Conservation (phyloP, 129 eudicot genomes). For the Flaveria robusta region DNA sequence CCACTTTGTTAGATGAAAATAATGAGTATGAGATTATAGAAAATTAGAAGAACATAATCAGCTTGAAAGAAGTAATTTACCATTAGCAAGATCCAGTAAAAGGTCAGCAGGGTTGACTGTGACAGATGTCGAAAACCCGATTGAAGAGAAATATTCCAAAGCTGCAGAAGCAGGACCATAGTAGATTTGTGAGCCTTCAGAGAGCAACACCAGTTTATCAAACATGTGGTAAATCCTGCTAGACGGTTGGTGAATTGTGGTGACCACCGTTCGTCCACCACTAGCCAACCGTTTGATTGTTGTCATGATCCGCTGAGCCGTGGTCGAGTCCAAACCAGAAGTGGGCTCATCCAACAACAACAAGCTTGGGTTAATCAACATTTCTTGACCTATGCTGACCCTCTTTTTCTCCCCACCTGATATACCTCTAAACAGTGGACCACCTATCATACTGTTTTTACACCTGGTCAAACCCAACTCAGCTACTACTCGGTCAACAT, state of each 20-base stretch:
- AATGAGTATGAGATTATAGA: constrained; percentile 13
- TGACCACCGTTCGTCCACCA: constrained; percentile 82
- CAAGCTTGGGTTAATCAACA: constrained; percentile 90
- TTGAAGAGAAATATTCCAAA: constrained; percentile 83
- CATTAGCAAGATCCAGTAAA: constrained; percentile 95
- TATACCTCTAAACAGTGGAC: constrained; percentile 86
- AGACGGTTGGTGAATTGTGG: constrained; percentile 98
- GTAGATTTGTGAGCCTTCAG: constrained; percentile 92
- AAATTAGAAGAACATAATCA: not conserved
- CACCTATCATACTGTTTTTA: constrained; percentile 90
- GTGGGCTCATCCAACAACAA: constrained; percentile 94
- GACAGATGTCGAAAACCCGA: constrained; percentile 75
- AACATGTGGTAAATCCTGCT: constrained; percentile 96
- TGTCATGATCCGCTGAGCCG: constrained; percentile 80
- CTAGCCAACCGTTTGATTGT: constrained; percentile 74
- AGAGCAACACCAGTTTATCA: constrained; percentile 74
- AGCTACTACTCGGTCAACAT: constrained; percentile 60
- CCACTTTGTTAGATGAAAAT: not conserved
- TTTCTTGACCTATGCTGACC: constrained; percentile 97
- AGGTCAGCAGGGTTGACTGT: constrained; percentile 88
- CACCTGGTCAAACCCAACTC: constrained; percentile 75
- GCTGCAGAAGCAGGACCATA: constrained; percentile 85
- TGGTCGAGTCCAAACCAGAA: constrained; percentile 95
- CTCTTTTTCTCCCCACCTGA: constrained; percentile 98
- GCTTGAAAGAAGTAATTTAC: constrained; percentile 42